Base-by-base conservation (phyloP, 495 filamentous ascomycete genomes). In the Aspergillus haitiensis region DNA sequence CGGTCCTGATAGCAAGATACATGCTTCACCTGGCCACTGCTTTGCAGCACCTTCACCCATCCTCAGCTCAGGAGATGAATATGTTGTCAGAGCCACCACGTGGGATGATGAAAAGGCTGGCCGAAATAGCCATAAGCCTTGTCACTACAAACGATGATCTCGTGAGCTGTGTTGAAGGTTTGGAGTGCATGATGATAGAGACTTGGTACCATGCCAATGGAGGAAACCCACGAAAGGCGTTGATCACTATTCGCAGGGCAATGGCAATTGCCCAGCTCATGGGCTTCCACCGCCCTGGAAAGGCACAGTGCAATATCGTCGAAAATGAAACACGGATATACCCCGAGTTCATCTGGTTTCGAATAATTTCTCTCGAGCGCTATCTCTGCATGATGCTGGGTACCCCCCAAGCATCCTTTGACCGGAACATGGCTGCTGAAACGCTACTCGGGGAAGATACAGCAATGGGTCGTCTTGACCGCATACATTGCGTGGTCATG, bases 181-280 rank as follows among this genome's bases (percentile, higher is more conserved):
- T 83, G 3, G 77, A 81, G 48, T 82, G 76, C 59, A 65, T 83
- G 49, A 75, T 83, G 52, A 61, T 81, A 9, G 80, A 83, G 60
- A 64, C 63, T 27, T 52, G 75, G 51, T 82, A 76, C 63, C 75
- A 82, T 4, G 68, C 64, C 31, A 75, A 81, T 55, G 56, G 51
- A 8, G 82, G 80, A 2, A 82, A 80, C 55, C 68, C 83, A 0
- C 76, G 74, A 27, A 63, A 65, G 9, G 58, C 70, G 1, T 82
- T 74, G 78, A 50, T 81, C 36, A 59, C 75, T 12, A 49, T 61
- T 9, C 76, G 74, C 8, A 65, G 80, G 42, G 82, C 79, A 7
- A 57, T 42, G 9, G 9, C 54, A 8, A 15, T 58, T 13, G 62
- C 54, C 6, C 62, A 57, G 53, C 36, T 61, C 31, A 56, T 61